Base-by-base conservation (phyloP, 1,139 yeast species). In the Meyerozyma guilliermondii region DNA sequence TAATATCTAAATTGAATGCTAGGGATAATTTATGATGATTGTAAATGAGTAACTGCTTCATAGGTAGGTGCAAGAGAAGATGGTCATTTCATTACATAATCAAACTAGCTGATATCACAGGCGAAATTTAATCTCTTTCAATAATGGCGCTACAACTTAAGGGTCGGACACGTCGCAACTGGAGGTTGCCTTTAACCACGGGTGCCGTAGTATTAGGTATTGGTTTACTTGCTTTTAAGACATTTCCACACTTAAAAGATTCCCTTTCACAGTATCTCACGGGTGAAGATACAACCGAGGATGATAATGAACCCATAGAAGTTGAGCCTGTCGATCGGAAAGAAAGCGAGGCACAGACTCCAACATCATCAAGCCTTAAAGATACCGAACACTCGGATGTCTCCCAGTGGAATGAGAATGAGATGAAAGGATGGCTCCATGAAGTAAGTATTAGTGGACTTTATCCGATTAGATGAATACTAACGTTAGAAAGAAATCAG, bases 181-280 rank as follows among this genome's bases (percentile, higher is more conserved):
- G 46, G 39, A 5, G 50, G 37, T 8, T 47, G 2, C 53, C 62
- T 3, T 63, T 66, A 1, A 54, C 66, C 1, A 61, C 78, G 1
- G 67, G 75, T 7, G 70, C 71, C 1, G 66, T 68, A 5, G 57
- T 73, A 3, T 48, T 76, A 4, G 79, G 79, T 27, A 74, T 76
- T 4, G 62, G 74, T 0, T 65, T 66, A 38, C 47, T 80, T 16
- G 49, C 76, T 6, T 62, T 77, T 48, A 70, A 68, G 47, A 78
- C 83, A 1, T 78, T 66, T 50, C 83, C 83, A 16, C 83, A 78
- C 50, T 59, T 77, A 39, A 67, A 59, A 43, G 52, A 59, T 8
- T 51, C 60, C 5, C 27, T 68, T 13, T 56, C 48, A 44, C 50
- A 56, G 30, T 61, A 50, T 44, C 29, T 68, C 5, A 49, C 54